Base-by-base conservation (phyloP, 371 early-diverging fungal species). In the Mucor ambiguus region DNA sequence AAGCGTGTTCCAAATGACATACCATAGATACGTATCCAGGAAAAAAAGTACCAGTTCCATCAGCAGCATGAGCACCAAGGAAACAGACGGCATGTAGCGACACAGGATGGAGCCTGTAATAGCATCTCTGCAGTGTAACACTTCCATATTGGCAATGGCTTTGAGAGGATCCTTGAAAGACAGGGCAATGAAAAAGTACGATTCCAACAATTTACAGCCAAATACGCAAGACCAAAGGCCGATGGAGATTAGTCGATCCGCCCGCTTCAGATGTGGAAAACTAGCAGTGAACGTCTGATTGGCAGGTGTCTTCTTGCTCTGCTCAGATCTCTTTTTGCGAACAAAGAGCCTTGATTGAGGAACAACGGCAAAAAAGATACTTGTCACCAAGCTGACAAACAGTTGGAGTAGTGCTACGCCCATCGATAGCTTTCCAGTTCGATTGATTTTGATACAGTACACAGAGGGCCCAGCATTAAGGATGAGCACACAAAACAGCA, bases 11-110 rank as follows among this genome's bases (percentile, higher is more conserved):
- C 92, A 92, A 58, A 93, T 87, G 12, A 93, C 90, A 64, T 93
- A 95, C 96, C 96, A 95, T 49, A 95, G 82, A 66, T 95, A 95
- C 0, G 95, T 93, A 69, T 95, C 95, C 72, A 95, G 77, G 71
- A 95, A 94, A 77, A 91, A 95, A 33, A 95, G 82, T 7, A 90
- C 82, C 46, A 93, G 64, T 43, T 92, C 87, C 58, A 91, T 83
- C 46, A 90, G 69, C 72, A 93, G 78, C 91, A 95, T 90, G 29
- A 92, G 78, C 0, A 78, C 79, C 18, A 93, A 81, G 0, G 93
- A 85, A 43, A 92, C 79, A 26, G 73, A 72, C 37, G 89, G 87
- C 85, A 92, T 90, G 61, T 87, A 76, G 7, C 73, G 58, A 74
- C 92, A 91, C 3, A 90, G 71, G 7, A 71, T 32, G 12, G 83